phyloP scores from a whole-genome alignment of 805 yeast species.

The Wickerhamiella galacta region DNA sequence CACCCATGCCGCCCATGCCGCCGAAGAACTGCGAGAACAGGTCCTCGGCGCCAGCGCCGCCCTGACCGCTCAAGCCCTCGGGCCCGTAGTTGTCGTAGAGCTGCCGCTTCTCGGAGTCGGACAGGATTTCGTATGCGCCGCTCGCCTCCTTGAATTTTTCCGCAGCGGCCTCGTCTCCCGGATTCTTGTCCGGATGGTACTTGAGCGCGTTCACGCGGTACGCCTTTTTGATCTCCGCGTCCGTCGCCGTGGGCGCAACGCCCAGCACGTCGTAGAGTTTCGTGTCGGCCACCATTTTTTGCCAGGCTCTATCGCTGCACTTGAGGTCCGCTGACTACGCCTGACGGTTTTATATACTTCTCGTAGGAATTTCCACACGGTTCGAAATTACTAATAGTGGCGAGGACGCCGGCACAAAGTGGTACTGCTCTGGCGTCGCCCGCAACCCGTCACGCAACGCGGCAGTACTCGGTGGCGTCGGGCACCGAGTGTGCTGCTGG shows the following conservation, averaged over 20 bases:
- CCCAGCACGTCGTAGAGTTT: conserved; percentile 46
- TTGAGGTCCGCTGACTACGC: too few species aligned
- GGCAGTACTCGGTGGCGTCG: not conserved
- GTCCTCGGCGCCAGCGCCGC: conserved; percentile 55
- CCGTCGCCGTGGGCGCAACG: conserved; percentile 35
- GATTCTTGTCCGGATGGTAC: conserved; percentile 76
- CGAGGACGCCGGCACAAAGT: not conserved
- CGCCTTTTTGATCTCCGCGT: conserved; percentile 54
- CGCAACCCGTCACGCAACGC: not conserved
- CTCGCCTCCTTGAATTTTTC: conserved; percentile 90
- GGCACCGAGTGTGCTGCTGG: not conserved
- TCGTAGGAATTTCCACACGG: not conserved
- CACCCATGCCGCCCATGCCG: conserved; percentile 29
- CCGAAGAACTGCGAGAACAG: conserved; percentile 74
- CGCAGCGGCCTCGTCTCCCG: conserved; percentile 57
- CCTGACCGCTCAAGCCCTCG: conserved; percentile 76
- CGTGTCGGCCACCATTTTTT: conserved; percentile 60
- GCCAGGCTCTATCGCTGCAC: too few species aligned
- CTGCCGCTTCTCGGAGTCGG: conserved; percentile 78
- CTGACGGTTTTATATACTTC: too few species aligned
- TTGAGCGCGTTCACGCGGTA: conserved; percentile 59
- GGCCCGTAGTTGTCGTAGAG: conserved; percentile 77
- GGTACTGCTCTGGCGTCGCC: not conserved
- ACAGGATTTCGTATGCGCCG: conserved; percentile 73
- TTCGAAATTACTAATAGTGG: not conserved